Percentiles rank a stretch among this genome's conserved stretches.
These are phyloP conservation scores for Melastoma malabathricum DNA, from an alignment of 345 rosid species.

Conservation along the genomic window DNA sequence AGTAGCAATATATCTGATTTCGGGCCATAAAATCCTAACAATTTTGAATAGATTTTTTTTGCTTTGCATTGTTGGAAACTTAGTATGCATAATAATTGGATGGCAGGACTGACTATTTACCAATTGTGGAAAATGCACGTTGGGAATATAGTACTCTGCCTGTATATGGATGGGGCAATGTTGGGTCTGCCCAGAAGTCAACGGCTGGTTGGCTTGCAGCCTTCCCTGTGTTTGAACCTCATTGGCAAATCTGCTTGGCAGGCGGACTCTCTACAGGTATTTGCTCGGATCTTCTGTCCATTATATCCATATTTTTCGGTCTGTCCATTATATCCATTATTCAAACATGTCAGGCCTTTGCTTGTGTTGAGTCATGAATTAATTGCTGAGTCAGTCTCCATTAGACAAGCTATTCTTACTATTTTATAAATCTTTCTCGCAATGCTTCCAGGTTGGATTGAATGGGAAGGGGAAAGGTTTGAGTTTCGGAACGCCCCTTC, in stretches of 20 bases:
- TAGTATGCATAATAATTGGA: slow-evolving; percentile 2
- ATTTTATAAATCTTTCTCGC: slow-evolving; percentile 9
- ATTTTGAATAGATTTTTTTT: no score
- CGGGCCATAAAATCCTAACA: no score
- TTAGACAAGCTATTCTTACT: not conserved
- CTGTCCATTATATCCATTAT: not conserved
- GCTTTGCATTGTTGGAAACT: no score
- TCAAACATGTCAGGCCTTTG: not conserved
- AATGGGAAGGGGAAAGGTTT: slow-evolving; percentile 85
- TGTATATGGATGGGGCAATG: slow-evolving; percentile 91
- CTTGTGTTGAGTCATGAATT: no score
- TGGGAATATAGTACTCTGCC: slow-evolving; percentile 97
- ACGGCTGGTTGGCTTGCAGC: slow-evolving; percentile 98
- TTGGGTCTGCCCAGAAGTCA: slow-evolving; percentile 61
- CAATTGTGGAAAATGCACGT: slow-evolving; percentile 67
- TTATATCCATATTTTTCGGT: not conserved
- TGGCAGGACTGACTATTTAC: slow-evolving; percentile 51
- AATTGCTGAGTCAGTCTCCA: not conserved
- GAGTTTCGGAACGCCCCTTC: slow-evolving; percentile 91
- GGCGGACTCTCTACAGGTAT: slow-evolving; percentile 93
- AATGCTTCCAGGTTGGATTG: slow-evolving; percentile 76
- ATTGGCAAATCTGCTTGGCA: slow-evolving; percentile 99
- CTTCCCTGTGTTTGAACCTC: slow-evolving; percentile 96
- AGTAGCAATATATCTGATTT: no score
- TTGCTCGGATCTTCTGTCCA: slow-evolving; percentile 11